Conservation (phyloP, 805 yeast genomes). For the Aciculoconidium aculeatum region DNA sequence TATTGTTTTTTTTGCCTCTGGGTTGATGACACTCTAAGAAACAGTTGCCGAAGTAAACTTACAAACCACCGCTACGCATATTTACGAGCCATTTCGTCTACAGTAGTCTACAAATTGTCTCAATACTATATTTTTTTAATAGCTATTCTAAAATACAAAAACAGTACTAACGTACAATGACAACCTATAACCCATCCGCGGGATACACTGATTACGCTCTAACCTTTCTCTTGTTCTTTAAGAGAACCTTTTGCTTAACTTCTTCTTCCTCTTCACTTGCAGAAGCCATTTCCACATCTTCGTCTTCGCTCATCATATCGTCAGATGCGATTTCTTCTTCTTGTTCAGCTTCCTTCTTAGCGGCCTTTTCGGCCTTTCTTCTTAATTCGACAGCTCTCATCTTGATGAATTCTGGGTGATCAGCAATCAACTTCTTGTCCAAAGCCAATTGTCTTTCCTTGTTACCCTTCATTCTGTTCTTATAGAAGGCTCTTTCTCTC, state of each 20-base stretch:
- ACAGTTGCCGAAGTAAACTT: too few species aligned
- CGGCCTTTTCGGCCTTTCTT: slow-evolving; percentile 64
- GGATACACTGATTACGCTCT: slow-evolving; percentile 10
- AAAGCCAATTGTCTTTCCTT: slow-evolving; percentile 77
- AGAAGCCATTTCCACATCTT: slow-evolving; percentile 39
- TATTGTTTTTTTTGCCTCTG: too few species aligned
- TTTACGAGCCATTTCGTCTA: too few species aligned
- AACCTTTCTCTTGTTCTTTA: slow-evolving; percentile 55
- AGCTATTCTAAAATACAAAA: too few species aligned
- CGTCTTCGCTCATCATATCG: slow-evolving; percentile 40
- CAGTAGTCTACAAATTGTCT: too few species aligned
- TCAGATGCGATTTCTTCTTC: slow-evolving; percentile 40
- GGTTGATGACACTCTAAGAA: too few species aligned
- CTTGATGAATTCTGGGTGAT: slow-evolving; percentile 82
- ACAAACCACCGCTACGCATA: too few species aligned
- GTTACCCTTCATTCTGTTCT: slow-evolving; percentile 98
- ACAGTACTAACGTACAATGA: too few species aligned
- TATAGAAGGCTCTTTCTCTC: slow-evolving; percentile 97
- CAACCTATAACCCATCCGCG: too few species aligned
- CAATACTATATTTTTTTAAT: too few species aligned
- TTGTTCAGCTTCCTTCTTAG: slow-evolving; percentile 48
- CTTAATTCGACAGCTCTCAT: slow-evolving; percentile 91
- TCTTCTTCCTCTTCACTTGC: slow-evolving; percentile 40
- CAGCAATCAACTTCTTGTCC: slow-evolving; percentile 84
- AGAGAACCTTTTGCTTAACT: slow-evolving; percentile 50